These are phyloP conservation scores for Diutina neorugosa DNA, from an alignment of 1,139 yeast genomes.

Conservation along the genomic window DNA sequence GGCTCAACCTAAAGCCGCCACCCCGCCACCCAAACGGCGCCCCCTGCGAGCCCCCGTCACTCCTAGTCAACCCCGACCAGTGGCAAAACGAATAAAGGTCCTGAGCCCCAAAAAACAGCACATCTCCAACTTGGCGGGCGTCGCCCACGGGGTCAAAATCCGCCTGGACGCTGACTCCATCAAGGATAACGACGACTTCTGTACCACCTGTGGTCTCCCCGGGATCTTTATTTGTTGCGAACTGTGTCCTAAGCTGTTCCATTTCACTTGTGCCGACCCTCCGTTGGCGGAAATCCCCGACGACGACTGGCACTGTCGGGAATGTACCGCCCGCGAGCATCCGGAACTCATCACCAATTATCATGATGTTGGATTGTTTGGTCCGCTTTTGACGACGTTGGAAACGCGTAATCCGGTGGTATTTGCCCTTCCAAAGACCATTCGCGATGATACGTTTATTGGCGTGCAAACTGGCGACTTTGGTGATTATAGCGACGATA, in stretches of 20 bases:
- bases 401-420: slow-evolving; percentile 58
- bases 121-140: not conserved
- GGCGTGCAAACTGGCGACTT: slow-evolving; percentile 49
- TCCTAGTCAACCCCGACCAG: not conserved
- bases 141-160: not conserved
- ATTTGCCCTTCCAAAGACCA: slow-evolving; percentile 54
- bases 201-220: slow-evolving; percentile 77
- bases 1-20: not conserved
- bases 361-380: slow-evolving; percentile 41
- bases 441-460: slow-evolving; percentile 58
- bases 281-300: slow-evolving; percentile 78
- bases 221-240: slow-evolving; percentile 93
- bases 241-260: slow-evolving; percentile 84
- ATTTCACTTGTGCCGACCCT: slow-evolving; percentile 83
- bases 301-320: slow-evolving; percentile 83
- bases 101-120: not conserved
- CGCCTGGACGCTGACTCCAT: slow-evolving; percentile 15
- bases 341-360: slow-evolving; percentile 17
- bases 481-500: slow-evolving; percentile 54
- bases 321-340: slow-evolving; percentile 31
- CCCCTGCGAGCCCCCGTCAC: not conserved
- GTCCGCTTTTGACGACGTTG: slow-evolving; percentile 47
- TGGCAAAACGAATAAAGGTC: slow-evolving; percentile 1
- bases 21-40: not conserved
- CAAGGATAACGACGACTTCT: slow-evolving; percentile 71